Evolutionary conservation across 2,329 filamentous ascomycete species (phyloP).

Genomic region (Nemania sp.): DNA sequence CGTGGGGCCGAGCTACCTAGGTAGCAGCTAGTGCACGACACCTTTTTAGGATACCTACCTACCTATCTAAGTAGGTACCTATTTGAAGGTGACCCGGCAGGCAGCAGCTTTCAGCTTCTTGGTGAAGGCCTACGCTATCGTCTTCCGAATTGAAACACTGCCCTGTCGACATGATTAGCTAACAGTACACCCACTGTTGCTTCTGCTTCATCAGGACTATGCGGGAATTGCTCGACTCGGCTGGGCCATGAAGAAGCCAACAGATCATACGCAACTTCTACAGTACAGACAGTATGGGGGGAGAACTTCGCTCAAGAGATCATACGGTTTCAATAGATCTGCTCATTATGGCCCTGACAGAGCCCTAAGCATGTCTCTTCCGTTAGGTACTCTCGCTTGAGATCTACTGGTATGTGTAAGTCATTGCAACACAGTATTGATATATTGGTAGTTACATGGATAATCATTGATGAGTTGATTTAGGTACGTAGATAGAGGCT

Average conservation of each 20-base stretch:
- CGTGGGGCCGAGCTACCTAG: conserved; percentile 18
- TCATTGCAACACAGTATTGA: not conserved
- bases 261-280: not conserved
- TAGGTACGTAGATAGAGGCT: no score
- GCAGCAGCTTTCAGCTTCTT: conserved; percentile 33
- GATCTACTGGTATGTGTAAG: no score
- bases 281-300: no score
- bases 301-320: conserved; percentile 19
- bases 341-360: not conserved
- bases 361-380: not conserved
- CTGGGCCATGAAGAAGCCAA: not conserved
- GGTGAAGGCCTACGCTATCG: no score
- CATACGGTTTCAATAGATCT: not conserved
- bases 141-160: conserved; percentile 21
- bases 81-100: conserved; percentile 23
- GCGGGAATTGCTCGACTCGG: not conserved
- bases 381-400: not conserved
- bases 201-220: not conserved
- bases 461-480: not conserved
- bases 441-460: no score
- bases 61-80: no score
- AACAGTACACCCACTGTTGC: not conserved
- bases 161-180: conserved; percentile 12
- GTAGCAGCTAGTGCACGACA: conserved; percentile 16
- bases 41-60: conserved; percentile 6